Percentiles rank a stretch among this genome's conserved stretches.
phyloP scores from a whole-genome alignment of 371 early-diverging fungal species.

The Funneliformis caledonium region DNA sequence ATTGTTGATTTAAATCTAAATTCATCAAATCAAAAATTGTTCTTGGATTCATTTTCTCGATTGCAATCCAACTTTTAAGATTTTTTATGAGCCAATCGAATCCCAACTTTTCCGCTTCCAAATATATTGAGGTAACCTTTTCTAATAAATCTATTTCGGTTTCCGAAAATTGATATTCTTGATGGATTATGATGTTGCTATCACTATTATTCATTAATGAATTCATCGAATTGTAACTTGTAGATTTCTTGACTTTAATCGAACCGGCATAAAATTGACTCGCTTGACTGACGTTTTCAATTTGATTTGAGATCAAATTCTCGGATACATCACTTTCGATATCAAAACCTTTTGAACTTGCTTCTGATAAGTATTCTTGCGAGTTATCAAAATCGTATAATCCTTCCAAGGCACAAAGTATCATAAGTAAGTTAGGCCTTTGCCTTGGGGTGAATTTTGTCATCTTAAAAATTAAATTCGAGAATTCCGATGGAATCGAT shows the following conservation, averaged over 20 bases:
- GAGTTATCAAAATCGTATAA: neutral
- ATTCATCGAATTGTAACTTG: neutral
- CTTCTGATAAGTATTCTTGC: neutral
- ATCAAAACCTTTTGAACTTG: too few relatives aligned
- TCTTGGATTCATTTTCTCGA: neutral
- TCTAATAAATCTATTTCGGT: neutral
- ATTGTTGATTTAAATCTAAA: neutral
- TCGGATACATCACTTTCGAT: neutral
- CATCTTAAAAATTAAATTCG: slow-evolving; percentile 16
- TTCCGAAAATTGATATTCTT: neutral
- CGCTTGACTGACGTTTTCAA: neutral
- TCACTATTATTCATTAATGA: neutral
- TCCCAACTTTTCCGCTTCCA: slow-evolving; percentile 25
- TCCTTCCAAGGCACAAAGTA: neutral
- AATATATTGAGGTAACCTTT: neutral
- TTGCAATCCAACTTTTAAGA: neutral
- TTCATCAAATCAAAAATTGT: neutral
- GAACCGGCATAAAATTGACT: neutral
- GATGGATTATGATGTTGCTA: neutral
- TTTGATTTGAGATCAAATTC: neutral
- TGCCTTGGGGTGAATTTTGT: slow-evolving; percentile 25
- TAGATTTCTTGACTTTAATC: too few relatives aligned
- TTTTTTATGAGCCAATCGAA: slow-evolving; percentile 27
- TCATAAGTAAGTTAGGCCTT: neutral
- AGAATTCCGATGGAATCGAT: neutral